Base-by-base conservation (phyloP, 352 stramenopile genomes). In the Pythium rishiriense region DNA sequence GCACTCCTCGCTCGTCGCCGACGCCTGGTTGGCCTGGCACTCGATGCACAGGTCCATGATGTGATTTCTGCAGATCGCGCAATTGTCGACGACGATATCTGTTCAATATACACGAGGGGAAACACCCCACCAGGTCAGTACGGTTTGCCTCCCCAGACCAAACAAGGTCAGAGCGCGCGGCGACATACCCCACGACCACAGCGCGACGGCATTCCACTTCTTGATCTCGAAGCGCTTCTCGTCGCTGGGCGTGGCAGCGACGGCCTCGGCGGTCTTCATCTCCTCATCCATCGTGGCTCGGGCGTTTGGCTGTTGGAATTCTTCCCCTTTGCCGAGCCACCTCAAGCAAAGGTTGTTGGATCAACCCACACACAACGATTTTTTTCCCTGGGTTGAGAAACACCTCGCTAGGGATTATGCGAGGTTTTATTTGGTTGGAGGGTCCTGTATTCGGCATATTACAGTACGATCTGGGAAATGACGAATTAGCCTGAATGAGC, bases 21-120 rank as follows among this genome's bases (percentile, higher is more conserved):
- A 95, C 53, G 86, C 86, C 66, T 95, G 89, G 70, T 96, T 97
- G 19, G 90, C 85, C 83, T 99, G 98, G 81, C 98, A 99, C 78
- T 99, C 98, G 68, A 99, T 99, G 68, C 88, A 98, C 35, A 98
- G 93, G 76, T 99, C 98, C 83, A 99, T 99, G 58, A 99, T 96
- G 67, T 98, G 98, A 81, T 99, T 99, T 53, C 97, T 91, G 76
- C 98, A 99, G 76, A 99, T 99, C 69, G 98, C 98, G 73, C 94
- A 94, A 63, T 94, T 94, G 72, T 94, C 87, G 54, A 95, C 83
- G 51, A 91, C 85, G 52, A 96, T 96, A 59, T 95, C 86, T 93
- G 68, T 45, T 21, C 25, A 55, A 22, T 31, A 0, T n/a, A 22
- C 42, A 49, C 42, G 8, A 35, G 22, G 33, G n/a, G 46, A 62